Conservation (phyloP, 768 basidiomycete genomes). For the Auricularia cornea region DNA sequence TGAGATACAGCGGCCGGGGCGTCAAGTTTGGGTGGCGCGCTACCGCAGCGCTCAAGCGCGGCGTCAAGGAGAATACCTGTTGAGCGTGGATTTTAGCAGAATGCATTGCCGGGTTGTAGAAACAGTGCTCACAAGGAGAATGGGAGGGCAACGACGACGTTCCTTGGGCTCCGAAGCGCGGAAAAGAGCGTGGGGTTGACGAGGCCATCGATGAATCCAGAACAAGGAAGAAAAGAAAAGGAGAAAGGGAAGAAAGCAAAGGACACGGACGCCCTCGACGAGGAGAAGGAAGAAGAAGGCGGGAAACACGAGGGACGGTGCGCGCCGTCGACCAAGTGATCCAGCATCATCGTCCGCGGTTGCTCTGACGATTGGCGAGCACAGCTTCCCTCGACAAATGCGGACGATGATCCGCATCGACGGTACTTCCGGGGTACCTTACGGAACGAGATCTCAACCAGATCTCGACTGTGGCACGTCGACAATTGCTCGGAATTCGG, state of each 20-base stretch:
- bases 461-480: no score
- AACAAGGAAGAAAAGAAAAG: not conserved
- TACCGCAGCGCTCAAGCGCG: conserved; percentile 1
- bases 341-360: no score
- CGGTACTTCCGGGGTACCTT: no score
- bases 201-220: not conserved
- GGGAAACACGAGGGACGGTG: no score
- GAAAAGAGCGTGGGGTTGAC: not conserved
- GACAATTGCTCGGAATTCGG: no score
- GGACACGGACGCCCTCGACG: no score
- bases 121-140: not conserved
- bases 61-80: not conserved
- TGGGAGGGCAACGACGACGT: not conserved
- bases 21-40: not conserved
- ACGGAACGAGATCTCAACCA: no score
- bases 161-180: not conserved
- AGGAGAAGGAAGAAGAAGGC: no score
- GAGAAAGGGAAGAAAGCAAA: not conserved
- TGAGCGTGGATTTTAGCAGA: not conserved
- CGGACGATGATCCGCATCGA: no score
- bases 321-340: no score
- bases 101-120: not conserved
- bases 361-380: no score
- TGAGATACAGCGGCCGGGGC: not conserved
- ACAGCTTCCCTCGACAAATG: no score